These are phyloP conservation scores for Camelina hispida DNA, from an alignment of 345 rosid species.

Conservation along the genomic window DNA sequence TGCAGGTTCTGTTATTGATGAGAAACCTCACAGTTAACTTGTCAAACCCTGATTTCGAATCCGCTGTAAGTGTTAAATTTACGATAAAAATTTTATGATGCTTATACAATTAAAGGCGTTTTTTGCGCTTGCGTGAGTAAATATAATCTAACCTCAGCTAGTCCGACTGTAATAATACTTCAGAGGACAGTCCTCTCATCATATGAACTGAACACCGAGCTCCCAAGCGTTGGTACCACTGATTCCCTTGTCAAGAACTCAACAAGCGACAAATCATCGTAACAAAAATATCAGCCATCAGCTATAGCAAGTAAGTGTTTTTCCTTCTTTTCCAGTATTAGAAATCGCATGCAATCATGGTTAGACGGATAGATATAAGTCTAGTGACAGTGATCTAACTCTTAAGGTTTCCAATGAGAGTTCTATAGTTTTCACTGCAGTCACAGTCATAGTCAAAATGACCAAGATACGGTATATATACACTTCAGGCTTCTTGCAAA, in stretches of 20 bases:
- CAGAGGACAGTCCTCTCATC: conserved; percentile 58
- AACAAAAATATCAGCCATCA: conserved; percentile 29
- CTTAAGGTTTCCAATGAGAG: conserved; percentile 7
- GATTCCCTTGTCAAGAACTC: conserved; percentile 46
- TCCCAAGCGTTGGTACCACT: conserved; percentile 44
- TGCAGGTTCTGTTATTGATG: conserved; percentile 91
- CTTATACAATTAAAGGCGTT: not conserved
- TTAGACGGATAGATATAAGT: conserved; percentile 1
- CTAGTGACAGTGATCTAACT: not conserved
- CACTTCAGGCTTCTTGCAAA: not conserved
- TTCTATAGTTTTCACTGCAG: not conserved
- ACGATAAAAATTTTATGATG: conserved; percentile 9
- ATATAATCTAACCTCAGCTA: conserved; percentile 40
- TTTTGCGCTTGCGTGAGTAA: conserved; percentile 15
- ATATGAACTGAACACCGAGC: conserved; percentile 46
- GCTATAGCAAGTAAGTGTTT: conserved; percentile 29
- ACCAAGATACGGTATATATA: not conserved
- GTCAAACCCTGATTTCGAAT: conserved; percentile 85
- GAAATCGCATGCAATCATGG: not conserved
- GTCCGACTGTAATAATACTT: conserved; percentile 49
- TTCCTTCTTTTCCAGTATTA: not conserved
- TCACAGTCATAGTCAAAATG: not conserved
- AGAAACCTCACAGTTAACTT: conserved; percentile 86
- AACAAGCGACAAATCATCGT: conserved; percentile 51
- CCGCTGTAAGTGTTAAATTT: conserved; percentile 67